Evolutionary conservation across 805 yeast genomes (phyloP), one percentile per base, ranked within the genome.

Genomic region (Candida lessepsii): DNA sequence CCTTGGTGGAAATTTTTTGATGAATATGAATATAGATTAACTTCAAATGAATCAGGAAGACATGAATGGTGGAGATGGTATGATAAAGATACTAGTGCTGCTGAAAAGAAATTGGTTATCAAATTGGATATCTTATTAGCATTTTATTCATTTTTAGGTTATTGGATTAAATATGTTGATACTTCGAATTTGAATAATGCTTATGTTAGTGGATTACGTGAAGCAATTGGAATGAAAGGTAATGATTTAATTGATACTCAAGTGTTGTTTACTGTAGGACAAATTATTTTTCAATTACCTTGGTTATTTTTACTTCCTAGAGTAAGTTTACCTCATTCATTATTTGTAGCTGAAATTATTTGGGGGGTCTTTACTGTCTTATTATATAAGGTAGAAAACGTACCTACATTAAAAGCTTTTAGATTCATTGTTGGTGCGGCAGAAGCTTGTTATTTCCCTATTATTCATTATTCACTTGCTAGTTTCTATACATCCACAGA

Each of bases 1-100:
- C 64, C 69, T 25, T 75, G 79, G 76, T 72, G 63, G 63, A 65
- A 64, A 20, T 73, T 60, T 43, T 75, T 74, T 30, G 65, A 61
- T 42, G 65, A 61, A 44, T 61, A 53, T 40, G 65, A 61, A 39
- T 59, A 61, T 44, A 40, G 65, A 15, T 33, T 42, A 28, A 53
- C 52, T 25, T 48, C 45, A 29, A 25, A 40, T 11, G 49, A 48
- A 13, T 41, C 56, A 43, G 47, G 37, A 40, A 46, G 47, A 8
- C 50, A 56, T 46, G 51, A 42, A 4, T 41, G 52, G 44, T 45
- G 44, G 44, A 51, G 52, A 35, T 57, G 63, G 63, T 53, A 52
- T 42, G 57, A 53, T 19, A 52, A 50, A 29, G 53, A 50, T 29
- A 53, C 60, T 30, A 51, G 63, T n/a, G 49, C 57, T 2, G 56